Evolutionary conservation across 805 yeast species (phyloP).

Genomic region (Barnettozyma pratensis): DNA sequence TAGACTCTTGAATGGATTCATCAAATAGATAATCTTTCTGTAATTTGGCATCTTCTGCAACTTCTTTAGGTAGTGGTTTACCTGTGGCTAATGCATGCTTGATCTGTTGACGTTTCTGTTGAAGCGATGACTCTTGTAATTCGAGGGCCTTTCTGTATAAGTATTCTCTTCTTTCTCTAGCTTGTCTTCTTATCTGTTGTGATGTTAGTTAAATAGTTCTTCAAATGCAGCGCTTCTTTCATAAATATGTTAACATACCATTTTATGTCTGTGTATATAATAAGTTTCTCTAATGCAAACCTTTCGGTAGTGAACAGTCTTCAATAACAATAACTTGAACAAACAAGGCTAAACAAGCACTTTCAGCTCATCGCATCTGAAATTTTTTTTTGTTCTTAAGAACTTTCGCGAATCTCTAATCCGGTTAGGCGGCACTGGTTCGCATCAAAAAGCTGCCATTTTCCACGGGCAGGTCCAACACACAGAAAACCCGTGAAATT

Average conservation of each 20-base stretch:
- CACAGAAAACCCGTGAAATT: not conserved
- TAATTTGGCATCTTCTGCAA: slow-evolving; percentile 79
- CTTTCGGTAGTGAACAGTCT: no score
- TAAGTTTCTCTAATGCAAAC: no score
- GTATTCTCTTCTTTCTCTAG: slow-evolving; percentile 94
- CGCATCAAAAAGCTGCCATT: not conserved
- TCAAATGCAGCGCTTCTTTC: no score
- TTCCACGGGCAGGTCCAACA: not conserved
- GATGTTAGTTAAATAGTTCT: not conserved
- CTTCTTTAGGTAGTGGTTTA: slow-evolving; percentile 80
- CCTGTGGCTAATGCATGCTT: slow-evolving; percentile 90
- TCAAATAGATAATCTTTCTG: slow-evolving; percentile 84
- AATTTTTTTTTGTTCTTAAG: not conserved
- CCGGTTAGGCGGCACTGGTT: no score
- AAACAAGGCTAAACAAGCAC: not conserved
- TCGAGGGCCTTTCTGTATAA: slow-evolving; percentile 84
- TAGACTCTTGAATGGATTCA: slow-evolving; percentile 58
- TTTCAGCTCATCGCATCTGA: slow-evolving; percentile 1
- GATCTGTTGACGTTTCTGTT: slow-evolving; percentile 81
- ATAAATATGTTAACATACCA: not conserved
- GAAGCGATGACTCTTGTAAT: slow-evolving; percentile 80
- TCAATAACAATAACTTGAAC: no score
- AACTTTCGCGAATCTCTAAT: not conserved
- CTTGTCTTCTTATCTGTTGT: slow-evolving; percentile 62
- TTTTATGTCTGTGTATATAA: not conserved